A percentile compares a stretch with the other conserved stretches of the same genome.
phyloP scores from a whole-genome alignment of 441 rosid species.

The Croton laevigatus region DNA sequence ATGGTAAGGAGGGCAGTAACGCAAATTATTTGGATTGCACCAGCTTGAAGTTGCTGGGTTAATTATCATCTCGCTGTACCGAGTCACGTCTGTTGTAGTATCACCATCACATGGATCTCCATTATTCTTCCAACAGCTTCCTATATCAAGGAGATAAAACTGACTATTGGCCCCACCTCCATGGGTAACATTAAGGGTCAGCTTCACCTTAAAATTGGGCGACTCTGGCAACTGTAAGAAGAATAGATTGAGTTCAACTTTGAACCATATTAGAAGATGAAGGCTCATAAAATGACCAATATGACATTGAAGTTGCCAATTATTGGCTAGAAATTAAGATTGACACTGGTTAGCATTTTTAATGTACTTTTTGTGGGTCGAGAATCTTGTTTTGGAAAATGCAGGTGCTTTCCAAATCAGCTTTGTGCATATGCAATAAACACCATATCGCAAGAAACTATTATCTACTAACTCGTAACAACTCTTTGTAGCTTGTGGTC shows the following conservation, averaged over 20 bases:
- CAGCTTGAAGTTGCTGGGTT: conserved; percentile 24
- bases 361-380: too few relatives aligned
- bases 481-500: too few relatives aligned
- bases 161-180: conserved; percentile 37
- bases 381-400: too few relatives aligned
- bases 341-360: too few relatives aligned
- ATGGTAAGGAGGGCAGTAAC: conserved; percentile 67
- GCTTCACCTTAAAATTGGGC: conserved; percentile 27
- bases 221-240: conserved; percentile 55
- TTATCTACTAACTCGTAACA: too few relatives aligned
- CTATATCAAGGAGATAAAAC: conserved; percentile 31
- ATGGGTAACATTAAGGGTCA: conserved; percentile 22
- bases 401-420: too few relatives aligned
- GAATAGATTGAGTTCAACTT: not conserved
- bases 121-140: conserved; percentile 36
- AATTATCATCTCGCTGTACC: conserved; percentile 30
- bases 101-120: conserved; percentile 33
- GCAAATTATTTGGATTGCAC: conserved; percentile 29
- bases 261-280: not conserved
- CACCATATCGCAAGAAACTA: too few relatives aligned
- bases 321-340: too few relatives aligned
- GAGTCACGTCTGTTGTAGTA: conserved; percentile 27
- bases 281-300: not conserved
- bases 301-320: too few relatives aligned
- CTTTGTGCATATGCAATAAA: too few relatives aligned